These are phyloP conservation scores for Xylaria grammica DNA, from an alignment of 495 filamentous ascomycete genomes.

Conservation along the genomic window DNA sequence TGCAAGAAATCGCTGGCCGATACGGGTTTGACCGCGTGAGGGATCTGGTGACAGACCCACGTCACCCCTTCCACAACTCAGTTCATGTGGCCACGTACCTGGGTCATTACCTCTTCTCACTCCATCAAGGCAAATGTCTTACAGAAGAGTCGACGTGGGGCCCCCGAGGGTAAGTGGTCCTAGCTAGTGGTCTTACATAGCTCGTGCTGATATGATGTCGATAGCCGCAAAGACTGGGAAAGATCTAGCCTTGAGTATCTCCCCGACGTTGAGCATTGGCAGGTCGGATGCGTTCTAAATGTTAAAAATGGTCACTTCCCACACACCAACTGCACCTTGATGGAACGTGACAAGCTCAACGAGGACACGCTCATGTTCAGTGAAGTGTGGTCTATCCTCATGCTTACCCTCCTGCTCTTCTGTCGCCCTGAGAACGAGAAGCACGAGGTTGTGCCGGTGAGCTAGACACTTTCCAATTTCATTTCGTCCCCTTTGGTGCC, in stretches of 20 bases:
- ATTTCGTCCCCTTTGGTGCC: not conserved
- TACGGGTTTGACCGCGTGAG: not conserved
- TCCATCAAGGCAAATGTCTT: not conserved
- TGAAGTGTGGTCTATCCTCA: not conserved
- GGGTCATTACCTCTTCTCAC: not conserved
- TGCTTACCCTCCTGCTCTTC: not conserved
- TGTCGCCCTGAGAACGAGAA: not conserved
- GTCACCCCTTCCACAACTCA: not conserved
- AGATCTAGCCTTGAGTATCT: not conserved
- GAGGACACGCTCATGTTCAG: not conserved
- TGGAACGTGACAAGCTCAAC: not conserved
- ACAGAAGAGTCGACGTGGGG: not conserved
- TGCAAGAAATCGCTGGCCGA: not conserved
- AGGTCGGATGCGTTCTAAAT: not conserved
- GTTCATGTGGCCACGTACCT: not conserved
- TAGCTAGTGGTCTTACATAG: not conserved
- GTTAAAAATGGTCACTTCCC: not conserved
- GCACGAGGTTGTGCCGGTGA: not conserved
- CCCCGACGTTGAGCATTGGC: not conserved
- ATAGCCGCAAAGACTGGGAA: not conserved
- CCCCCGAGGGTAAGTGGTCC: not conserved
- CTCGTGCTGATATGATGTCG: not conserved
- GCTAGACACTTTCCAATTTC: not conserved
- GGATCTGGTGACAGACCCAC: not conserved
- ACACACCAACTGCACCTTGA: not conserved